Evolutionary conservation across 768 basidiomycete genomes (phyloP).

Genomic region (Atractiella rhizophila): DNA sequence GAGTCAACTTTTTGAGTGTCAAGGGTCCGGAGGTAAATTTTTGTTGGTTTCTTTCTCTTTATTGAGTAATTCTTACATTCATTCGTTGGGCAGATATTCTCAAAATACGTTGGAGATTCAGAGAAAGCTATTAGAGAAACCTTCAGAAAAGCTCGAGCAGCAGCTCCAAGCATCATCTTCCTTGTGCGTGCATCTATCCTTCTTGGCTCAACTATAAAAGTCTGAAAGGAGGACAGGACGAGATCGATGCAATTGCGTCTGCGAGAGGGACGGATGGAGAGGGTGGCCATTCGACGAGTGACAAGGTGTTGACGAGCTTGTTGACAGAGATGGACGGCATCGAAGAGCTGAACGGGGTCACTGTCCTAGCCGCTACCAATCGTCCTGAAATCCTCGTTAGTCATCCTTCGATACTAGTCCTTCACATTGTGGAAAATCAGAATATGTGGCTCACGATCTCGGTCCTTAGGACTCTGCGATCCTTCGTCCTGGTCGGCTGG

Average conservation of each 20-base stretch:
- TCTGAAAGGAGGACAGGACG: conserved; percentile 37
- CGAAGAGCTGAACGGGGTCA: conserved; percentile 81
- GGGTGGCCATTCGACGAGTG: conserved; percentile 36
- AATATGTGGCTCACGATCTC: no score
- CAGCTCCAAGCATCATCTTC: conserved; percentile 84
- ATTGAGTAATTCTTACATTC: no score
- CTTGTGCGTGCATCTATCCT: conserved; percentile 36
- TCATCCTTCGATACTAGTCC: conserved; percentile 8
- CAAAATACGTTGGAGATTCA: conserved; percentile 92
- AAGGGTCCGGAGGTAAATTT: conserved; percentile 74
- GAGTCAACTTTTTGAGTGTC: conserved; percentile 84
- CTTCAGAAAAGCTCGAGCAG: conserved; percentile 79
- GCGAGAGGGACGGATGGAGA: conserved; percentile 36
- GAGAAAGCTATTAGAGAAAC: conserved; percentile 84
- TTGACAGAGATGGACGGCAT: conserved; percentile 98
- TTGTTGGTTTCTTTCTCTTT: neutral
- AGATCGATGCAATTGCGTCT: conserved; percentile 77
- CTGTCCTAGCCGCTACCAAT: conserved; percentile 85
- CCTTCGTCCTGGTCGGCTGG: conserved; percentile 80
- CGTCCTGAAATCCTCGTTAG: conserved; percentile 71
- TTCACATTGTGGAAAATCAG: neutral
- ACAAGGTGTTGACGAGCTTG: conserved; percentile 74
- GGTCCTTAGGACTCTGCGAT: conserved; percentile 57
- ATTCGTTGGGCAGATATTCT: conserved; percentile 81
- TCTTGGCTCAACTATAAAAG: neutral